phyloP scores from a whole-genome alignment of 2,329 filamentous ascomycete genomes.

The Colletotrichum sublineola region DNA sequence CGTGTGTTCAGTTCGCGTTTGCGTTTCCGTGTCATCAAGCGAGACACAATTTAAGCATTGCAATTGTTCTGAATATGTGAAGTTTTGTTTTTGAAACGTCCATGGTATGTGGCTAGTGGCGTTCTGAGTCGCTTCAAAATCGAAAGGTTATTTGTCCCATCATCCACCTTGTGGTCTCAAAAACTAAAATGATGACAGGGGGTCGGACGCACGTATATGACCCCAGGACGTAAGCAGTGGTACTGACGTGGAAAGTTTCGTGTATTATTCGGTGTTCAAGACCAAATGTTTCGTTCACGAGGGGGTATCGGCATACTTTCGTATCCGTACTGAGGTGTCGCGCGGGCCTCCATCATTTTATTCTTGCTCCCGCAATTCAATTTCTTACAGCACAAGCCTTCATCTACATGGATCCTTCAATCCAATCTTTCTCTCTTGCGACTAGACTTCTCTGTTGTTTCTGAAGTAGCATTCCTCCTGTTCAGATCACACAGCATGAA shows the following conservation, averaged over 20 bases:
- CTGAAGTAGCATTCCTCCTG: neutral
- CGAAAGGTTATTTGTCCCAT: slow-evolving; percentile 11
- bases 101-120: neutral
- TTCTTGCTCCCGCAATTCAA: neutral
- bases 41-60: neutral
- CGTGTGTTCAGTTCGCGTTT: slow-evolving; percentile 9
- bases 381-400: neutral
- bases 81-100: slow-evolving; percentile 23
- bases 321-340: slow-evolving; percentile 15
- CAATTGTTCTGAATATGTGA: slow-evolving; percentile 5
- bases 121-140: slow-evolving; percentile 27
- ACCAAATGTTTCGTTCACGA: slow-evolving; percentile 3
- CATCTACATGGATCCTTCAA: neutral
- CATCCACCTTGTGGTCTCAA: slow-evolving; percentile 18
- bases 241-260: slow-evolving; percentile 23
- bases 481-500: neutral
- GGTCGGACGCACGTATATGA: slow-evolving; percentile 12
- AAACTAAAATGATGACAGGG: slow-evolving; percentile 12
- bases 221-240: neutral
- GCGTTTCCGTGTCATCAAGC: slow-evolving; percentile 15
- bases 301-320: neutral
- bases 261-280: neutral
- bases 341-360: neutral
- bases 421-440: neutral
- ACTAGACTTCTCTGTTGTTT: neutral